These are phyloP conservation scores for Russula emetica DNA, from an alignment of 768 basidiomycete genomes.

Conservation along the genomic window DNA sequence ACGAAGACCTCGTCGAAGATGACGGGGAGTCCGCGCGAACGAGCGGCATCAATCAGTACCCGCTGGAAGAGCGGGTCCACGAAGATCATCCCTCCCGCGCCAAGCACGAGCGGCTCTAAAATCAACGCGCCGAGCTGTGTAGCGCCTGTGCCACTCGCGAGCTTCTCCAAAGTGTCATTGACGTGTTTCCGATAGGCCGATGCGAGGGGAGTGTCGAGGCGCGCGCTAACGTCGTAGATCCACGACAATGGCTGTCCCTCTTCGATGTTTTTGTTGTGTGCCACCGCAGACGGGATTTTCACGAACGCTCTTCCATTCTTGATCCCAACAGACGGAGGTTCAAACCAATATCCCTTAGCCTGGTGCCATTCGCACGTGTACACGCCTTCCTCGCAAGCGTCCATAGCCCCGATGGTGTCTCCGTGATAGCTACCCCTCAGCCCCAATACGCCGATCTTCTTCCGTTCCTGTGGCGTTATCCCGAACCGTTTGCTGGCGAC, in stretches of 20 bases:
- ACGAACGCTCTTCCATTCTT: conserved; percentile 54
- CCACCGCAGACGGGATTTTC: conserved; percentile 48
- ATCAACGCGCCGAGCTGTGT: conserved; percentile 68
- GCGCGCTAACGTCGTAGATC: conserved; percentile 65
- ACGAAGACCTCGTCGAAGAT: conserved; percentile 96
- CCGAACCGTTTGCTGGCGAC: conserved; percentile 48
- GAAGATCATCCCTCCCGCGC: conserved; percentile 95
- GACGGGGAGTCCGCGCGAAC: conserved; percentile 76
- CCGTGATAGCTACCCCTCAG: conserved; percentile 94
- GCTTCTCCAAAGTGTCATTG: conserved; percentile 43
- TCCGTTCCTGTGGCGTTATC: conserved; percentile 40
- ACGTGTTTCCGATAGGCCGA: conserved; percentile 59
- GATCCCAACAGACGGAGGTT: conserved; percentile 75
- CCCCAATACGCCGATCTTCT: conserved; percentile 71
- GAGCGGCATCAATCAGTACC: conserved; percentile 75
- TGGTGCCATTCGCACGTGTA: conserved; percentile 96
- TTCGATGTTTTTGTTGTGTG: conserved; percentile 29
- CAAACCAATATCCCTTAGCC: conserved; percentile 90
- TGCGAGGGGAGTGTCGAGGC: conserved; percentile 61
- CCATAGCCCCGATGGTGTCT: conserved; percentile 97
- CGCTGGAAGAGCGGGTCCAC: conserved; percentile 96
- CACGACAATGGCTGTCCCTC: conserved; percentile 47
- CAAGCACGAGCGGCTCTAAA: conserved; percentile 89
- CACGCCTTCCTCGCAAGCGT: conserved; percentile 86
- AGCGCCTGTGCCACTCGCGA: conserved; percentile 38